Evolutionary conservation across 441 rosid genomes (phyloP).

Genomic region (Gossypium gossypioides): DNA sequence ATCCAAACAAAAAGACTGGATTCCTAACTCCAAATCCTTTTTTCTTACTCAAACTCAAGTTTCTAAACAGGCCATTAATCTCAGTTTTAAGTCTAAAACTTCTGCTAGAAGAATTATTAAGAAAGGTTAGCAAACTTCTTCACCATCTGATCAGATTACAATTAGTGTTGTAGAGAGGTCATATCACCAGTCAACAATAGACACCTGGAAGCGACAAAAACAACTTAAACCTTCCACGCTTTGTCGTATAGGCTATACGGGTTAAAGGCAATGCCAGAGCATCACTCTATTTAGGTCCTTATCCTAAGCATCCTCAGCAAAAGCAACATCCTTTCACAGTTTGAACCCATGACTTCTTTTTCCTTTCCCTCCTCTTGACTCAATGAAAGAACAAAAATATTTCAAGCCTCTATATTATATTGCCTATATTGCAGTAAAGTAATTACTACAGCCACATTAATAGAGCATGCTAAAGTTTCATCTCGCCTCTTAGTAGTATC

Average conservation of each 20-base stretch:
- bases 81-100: neutral
- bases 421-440: neutral
- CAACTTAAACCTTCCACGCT: neutral
- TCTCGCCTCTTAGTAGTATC: neutral
- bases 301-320: neutral
- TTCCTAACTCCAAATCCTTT: neutral
- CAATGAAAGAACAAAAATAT: neutral
- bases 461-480: constrained; percentile 11
- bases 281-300: neutral
- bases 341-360: neutral
- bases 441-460: neutral
- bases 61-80: neutral
- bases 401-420: neutral
- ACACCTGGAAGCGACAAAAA: neutral
- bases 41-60: neutral
- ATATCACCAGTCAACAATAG: neutral
- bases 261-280: neutral
- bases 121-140: neutral
- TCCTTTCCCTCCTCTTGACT: neutral
- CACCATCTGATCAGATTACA: neutral
- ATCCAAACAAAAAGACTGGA: neutral
- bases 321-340: neutral
- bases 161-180: neutral
- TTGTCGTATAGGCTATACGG: neutral
- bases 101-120: neutral